These are phyloP conservation scores for Amauroascus niger DNA, from an alignment of 2,329 filamentous ascomycete species.

Conservation along the genomic window DNA sequence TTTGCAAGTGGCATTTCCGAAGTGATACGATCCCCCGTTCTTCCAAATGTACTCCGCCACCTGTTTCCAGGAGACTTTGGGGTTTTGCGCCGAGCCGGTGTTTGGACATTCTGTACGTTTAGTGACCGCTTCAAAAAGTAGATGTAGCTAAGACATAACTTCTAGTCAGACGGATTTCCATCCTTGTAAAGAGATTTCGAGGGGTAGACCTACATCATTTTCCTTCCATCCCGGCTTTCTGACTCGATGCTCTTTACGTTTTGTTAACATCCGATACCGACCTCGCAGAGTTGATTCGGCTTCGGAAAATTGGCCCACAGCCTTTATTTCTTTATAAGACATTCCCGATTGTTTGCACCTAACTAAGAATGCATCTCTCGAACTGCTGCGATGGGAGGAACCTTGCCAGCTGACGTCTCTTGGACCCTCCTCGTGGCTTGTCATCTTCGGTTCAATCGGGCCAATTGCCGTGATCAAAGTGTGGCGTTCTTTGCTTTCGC, in stretches of 20 bases:
- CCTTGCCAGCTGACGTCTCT: neutral
- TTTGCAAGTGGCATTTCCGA: conserved; percentile 53
- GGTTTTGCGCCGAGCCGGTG: conserved; percentile 17
- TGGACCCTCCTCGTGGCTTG: neutral
- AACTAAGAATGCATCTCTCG: conserved; percentile 34
- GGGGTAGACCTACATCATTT: conserved; percentile 32
- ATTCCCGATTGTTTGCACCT: conserved; percentile 34
- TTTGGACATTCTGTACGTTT: conserved; percentile 19
- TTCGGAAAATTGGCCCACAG: conserved; percentile 34
- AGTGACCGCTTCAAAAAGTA: conserved; percentile 35
- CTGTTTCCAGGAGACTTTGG: conserved; percentile 51
- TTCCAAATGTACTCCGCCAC: conserved; percentile 46
- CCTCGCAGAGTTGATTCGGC: conserved; percentile 42
- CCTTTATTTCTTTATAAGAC: conserved; percentile 42
- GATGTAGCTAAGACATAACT: conserved; percentile 25
- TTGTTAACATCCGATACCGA: conserved; percentile 39
- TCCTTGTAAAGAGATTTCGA: neutral
- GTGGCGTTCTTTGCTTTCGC: neutral
- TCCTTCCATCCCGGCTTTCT: conserved; percentile 38
- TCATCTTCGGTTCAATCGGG: neutral
- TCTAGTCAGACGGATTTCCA: neutral
- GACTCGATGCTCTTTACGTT: conserved; percentile 37
- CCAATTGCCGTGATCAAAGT: neutral
- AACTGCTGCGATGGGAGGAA: conserved; percentile 15
- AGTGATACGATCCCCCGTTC: conserved; percentile 48